These are phyloP conservation scores for Lentinula sp. DNA, from an alignment of 768 basidiomycete genomes.

Conservation along the genomic window DNA sequence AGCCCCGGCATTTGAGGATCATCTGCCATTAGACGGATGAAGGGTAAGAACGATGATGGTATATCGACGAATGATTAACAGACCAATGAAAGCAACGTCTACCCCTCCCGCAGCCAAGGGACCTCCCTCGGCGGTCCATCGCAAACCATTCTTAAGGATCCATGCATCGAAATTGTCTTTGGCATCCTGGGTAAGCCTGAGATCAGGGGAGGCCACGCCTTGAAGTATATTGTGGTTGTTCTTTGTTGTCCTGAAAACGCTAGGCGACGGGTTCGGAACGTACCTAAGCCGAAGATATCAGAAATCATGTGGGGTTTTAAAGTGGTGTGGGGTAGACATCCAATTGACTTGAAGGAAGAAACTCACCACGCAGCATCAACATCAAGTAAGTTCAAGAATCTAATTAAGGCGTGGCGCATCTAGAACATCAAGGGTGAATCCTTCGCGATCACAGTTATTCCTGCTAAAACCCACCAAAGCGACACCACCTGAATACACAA, in stretches of 20 bases:
- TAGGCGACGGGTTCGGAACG: conserved; percentile 83
- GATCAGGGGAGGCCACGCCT: conserved; percentile 77
- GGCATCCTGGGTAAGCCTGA: conserved; percentile 72
- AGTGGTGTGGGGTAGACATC: neutral
- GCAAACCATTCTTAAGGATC: conserved; percentile 85
- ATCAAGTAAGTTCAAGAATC: conserved; percentile 75
- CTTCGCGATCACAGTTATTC: neutral
- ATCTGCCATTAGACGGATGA: conserved; percentile 30
- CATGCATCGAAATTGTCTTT: conserved; percentile 81
- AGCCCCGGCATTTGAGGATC: conserved; percentile 94
- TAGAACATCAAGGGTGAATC: conserved; percentile 22
- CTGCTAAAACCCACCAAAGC: conserved; percentile 55
- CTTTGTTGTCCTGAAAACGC: conserved; percentile 89
- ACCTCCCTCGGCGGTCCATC: conserved; percentile 84
- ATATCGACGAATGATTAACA: conserved; percentile 10
- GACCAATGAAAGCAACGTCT: conserved; percentile 86
- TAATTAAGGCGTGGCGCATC: conserved; percentile 93
- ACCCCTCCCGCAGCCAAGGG: conserved; percentile 79
- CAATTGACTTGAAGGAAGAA: neutral
- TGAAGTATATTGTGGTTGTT: conserved; percentile 96
- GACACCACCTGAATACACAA: conserved; percentile 65
- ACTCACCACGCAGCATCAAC: conserved; percentile 80
- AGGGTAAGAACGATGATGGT: neutral
- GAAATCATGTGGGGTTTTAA: neutral
- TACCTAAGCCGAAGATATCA: conserved; percentile 44